Evolutionary conservation across 2,329 filamentous ascomycete species (phyloP), one percentile per base, ranked within the genome.

Genomic region (Neonectria faginata): DNA sequence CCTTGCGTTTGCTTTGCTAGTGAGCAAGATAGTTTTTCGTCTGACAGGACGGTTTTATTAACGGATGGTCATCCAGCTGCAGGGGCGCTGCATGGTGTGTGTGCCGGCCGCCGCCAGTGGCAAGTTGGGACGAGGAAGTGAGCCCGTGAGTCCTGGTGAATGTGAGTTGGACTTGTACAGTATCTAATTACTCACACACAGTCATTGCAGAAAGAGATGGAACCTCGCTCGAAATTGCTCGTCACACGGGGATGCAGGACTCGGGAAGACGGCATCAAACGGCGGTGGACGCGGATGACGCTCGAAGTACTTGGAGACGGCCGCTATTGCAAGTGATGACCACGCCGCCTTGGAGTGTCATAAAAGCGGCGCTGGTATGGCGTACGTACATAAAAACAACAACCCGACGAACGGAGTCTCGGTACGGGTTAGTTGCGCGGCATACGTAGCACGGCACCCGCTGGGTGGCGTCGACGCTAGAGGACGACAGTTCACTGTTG

Each of bases 401-500:
- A 42, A 25, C 25, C 25, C 25, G 50, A 60, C 42, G 42, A 55
- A 50, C 42, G 42, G 58, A 48, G 51, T 56, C 57, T 68, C 60
- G 59, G 22, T 31, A 20, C 39, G 39, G 39, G n/a, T 42, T 42
- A 56, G 57, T 60, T 65, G 56, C 58, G 60, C 48, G 41, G 44
- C 44, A 58, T 41, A 41, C 48, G 48, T 33, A 57, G 25, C 54
- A 50, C 44, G 25, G 20, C 18, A 41, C 56, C 53, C 52, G 41
- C 39, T n/a, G 45, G 22, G 63, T 63, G 66, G 70, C 70, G 66
- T 55, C 27, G 51, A 66, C 66, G 64, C 70, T 66, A 69, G 62
- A 39, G 29, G 53, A 41, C 47, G 60, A 57, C 59, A 51, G 51
- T 61, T 61, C 36, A 20, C 50, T 5, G 33, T 39, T 44, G 59